Evolutionary conservation across 768 basidiomycete genomes (phyloP).

Genomic region (Trametes cinnabarina): DNA sequence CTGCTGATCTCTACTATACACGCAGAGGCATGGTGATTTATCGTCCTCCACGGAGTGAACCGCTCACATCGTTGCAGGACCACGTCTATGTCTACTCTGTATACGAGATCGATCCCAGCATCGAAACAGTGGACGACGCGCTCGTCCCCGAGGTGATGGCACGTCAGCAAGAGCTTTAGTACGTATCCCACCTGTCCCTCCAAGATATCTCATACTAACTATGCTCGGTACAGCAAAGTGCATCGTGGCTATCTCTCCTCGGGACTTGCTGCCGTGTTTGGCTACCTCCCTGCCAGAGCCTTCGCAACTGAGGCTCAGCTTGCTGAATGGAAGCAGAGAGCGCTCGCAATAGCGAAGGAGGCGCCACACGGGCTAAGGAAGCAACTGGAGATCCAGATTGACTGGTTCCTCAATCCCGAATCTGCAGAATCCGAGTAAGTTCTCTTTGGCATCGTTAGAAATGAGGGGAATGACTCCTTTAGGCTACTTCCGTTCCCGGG

Average conservation of each 20-base stretch:
- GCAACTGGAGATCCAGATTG: not conserved
- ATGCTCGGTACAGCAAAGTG: not conserved
- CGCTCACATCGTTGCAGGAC: not conserved
- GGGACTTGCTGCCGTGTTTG: not conserved
- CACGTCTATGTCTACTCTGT: not conserved
- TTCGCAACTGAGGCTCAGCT: not conserved
- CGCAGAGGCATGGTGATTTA: not conserved
- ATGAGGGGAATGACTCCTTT: not conserved
- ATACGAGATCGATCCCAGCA: conserved; percentile 1
- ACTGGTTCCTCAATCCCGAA: not conserved
- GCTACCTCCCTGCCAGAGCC: not conserved
- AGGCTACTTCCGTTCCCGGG: conserved; percentile 10
- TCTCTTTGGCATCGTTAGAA: no score
- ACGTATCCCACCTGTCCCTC: not conserved
- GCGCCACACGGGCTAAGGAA: not conserved
- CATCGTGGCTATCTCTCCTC: not conserved
- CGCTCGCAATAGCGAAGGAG: not conserved
- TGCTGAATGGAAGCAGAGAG: not conserved
- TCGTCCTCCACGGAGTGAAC: no score
- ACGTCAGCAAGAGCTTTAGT: conserved; percentile 7
- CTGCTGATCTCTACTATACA: not conserved
- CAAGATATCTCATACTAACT: not conserved
- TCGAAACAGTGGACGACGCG: conserved; percentile 1
- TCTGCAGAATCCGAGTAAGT: conserved; percentile 7
- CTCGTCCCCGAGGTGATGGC: not conserved